Base-by-base conservation (phyloP, 257 asterid genomes). In the Forsythia viridissima region DNA sequence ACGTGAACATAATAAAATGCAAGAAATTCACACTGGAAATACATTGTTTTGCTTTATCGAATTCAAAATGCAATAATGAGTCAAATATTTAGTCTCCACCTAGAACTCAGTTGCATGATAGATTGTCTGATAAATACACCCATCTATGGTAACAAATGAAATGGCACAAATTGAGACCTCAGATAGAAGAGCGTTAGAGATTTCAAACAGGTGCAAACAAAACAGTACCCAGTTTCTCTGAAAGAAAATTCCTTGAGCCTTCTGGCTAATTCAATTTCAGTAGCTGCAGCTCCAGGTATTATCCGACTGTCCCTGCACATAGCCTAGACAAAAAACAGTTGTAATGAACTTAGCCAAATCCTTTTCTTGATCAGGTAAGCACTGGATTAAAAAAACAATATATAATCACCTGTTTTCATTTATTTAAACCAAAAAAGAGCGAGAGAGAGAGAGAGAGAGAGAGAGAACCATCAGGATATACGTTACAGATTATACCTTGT, bases 261-360 rank as follows among this genome's bases (percentile, higher is more conserved):
- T 82, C 81, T 88, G 61, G 98, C 97, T 80, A 96, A 81, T 81
- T 96, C 98, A 67, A 96, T 91, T 89, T 96, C 99, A 76, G 97
- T 89, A 77, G 99, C 98, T 52, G 99, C 98, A 78, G 97, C 99
- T 75, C 98, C 99, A 77, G 97, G 98, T 70, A 93, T 84, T n/a
- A 80, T 90, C 82, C 99, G 92, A 83, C 99, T 93, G 83, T 96
- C 97, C 87, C 97, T 88, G 93, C 99, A 93, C 96, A 93, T 92
- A 74, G 99, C 99, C 98, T 96, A 91, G 78, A 24, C 77, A 59
- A 72, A 42, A 24, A 80, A 74, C 36, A 67, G 75, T 77, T 30
- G 79, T 51, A 73, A 42, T 55, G 43, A 75, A 81, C 37, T 44
- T 39, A 48, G 36, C 70, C 21, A 81, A 79, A 81, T 69, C 21